Percentiles rank a stretch among this genome's conserved stretches.
Evolutionary conservation across 805 yeast species (phyloP).

Genomic region (Candida ipomoeae): DNA sequence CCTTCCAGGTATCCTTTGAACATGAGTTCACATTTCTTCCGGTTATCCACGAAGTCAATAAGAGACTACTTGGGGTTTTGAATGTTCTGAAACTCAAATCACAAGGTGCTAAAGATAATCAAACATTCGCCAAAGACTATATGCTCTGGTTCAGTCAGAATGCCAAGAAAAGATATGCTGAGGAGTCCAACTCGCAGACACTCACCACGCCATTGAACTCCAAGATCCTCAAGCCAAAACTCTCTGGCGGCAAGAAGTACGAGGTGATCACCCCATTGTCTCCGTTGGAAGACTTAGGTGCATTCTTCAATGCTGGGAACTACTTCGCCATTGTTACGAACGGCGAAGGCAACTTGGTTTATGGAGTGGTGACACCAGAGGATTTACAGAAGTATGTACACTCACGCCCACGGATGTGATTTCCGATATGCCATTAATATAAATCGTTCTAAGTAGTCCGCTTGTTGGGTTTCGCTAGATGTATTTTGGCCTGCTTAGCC

Average conservation of each 20-base stretch:
- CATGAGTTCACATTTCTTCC: constrained; percentile 52
- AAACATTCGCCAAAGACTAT: constrained; percentile 22
- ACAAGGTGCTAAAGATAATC: constrained; percentile 12
- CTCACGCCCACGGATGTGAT: constrained; percentile 18
- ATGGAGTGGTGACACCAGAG: constrained; percentile 52
- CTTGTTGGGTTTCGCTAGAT: constrained; percentile 15
- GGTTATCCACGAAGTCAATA: constrained; percentile 45
- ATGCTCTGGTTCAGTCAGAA: constrained; percentile 44
- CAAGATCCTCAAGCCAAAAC: constrained; percentile 32
- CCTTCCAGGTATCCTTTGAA: constrained; percentile 54
- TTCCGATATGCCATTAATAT: neutral
- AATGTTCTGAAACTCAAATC: constrained; percentile 38
- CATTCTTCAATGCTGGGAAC: constrained; percentile 45
- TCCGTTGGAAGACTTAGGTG: constrained; percentile 50
- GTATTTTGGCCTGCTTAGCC: constrained; percentile 57
- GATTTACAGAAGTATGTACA: constrained; percentile 24
- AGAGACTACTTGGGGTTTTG: constrained; percentile 46
- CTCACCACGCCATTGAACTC: constrained; percentile 23
- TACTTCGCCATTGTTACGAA: constrained; percentile 59
- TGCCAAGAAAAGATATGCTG: constrained; percentile 31
- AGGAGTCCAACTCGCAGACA: constrained; percentile 13
- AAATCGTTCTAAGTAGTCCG: neutral
- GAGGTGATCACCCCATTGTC: constrained; percentile 49
- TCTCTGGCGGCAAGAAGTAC: constrained; percentile 31
- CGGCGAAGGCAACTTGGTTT: constrained; percentile 46